These are phyloP conservation scores for Wickerhamiella domercqiae DNA, from an alignment of 805 yeast species.

Conservation along the genomic window DNA sequence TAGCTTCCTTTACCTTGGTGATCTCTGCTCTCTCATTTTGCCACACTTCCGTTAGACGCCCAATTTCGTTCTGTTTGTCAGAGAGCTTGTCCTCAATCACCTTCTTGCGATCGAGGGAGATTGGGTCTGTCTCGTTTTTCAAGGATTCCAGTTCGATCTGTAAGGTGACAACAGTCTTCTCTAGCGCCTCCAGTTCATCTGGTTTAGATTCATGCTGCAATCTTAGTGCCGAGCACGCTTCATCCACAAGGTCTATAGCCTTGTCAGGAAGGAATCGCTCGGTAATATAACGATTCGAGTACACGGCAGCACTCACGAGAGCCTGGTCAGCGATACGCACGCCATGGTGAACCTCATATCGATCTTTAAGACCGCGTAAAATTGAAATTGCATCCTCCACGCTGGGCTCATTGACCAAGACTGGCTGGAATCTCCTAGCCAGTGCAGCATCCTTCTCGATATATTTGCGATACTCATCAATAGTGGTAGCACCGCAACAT, in stretches of 20 bases:
- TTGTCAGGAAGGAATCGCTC: slow-evolving; percentile 89
- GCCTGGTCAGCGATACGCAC: slow-evolving; percentile 89
- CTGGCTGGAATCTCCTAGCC: slow-evolving; percentile 93
- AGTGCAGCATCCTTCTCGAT: slow-evolving; percentile 97
- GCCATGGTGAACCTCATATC: slow-evolving; percentile 95
- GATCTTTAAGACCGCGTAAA: slow-evolving; percentile 81
- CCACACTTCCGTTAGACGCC: slow-evolving; percentile 71
- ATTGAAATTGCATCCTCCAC: slow-evolving; percentile 86
- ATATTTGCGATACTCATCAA: slow-evolving; percentile 81
- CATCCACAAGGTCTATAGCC: slow-evolving; percentile 93
- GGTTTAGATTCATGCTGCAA: slow-evolving; percentile 96
- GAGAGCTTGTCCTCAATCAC: slow-evolving; percentile 55
- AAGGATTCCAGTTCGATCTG: slow-evolving; percentile 90
- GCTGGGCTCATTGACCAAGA: slow-evolving; percentile 69
- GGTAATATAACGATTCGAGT: slow-evolving; percentile 78
- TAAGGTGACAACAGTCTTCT: slow-evolving; percentile 79
- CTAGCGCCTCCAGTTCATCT: slow-evolving; percentile 78
- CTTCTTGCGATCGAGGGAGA: slow-evolving; percentile 65
- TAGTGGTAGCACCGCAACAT: slow-evolving; percentile 97
- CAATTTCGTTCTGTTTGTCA: slow-evolving; percentile 46
- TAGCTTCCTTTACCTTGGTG: slow-evolving; percentile 62
- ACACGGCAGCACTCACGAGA: slow-evolving; percentile 80
- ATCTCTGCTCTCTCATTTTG: slow-evolving; percentile 64
- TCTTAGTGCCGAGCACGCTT: slow-evolving; percentile 88
- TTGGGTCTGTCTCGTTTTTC: slow-evolving; percentile 78